Evolutionary conservation across 805 yeast species (phyloP).

Genomic region (Pichia gijzeniarum): DNA sequence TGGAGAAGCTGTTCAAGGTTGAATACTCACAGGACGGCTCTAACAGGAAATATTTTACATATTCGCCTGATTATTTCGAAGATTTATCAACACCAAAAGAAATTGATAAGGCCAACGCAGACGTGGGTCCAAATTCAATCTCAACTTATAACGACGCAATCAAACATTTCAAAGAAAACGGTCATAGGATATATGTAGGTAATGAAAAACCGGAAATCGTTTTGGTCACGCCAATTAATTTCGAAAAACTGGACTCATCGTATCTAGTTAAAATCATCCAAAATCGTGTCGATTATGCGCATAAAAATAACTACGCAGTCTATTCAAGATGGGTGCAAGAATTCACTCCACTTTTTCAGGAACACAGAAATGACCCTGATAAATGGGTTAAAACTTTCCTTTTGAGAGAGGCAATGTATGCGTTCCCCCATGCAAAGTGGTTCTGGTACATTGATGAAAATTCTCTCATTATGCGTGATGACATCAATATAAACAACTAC

Average conservation of each 20-base stretch:
- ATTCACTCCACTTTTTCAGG: slow-evolving; percentile 55
- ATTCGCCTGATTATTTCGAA: slow-evolving; percentile 35
- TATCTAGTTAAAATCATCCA: slow-evolving; percentile 67
- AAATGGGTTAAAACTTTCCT: slow-evolving; percentile 61
- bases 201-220: slow-evolving; percentile 56
- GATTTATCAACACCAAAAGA: slow-evolving; percentile 18
- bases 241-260: slow-evolving; percentile 52
- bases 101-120: slow-evolving; percentile 13
- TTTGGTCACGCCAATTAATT: slow-evolving; percentile 74
- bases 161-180: slow-evolving; percentile 55
- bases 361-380: slow-evolving; percentile 35
- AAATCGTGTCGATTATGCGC: slow-evolving; percentile 85
- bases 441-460: slow-evolving; percentile 84
- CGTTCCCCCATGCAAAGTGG: slow-evolving; percentile 87
- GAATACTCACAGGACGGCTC: slow-evolving; percentile 37
- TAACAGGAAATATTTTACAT: slow-evolving; percentile 33
- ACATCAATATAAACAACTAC: slow-evolving; percentile 52
- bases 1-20: slow-evolving; percentile 44
- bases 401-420: slow-evolving; percentile 84
- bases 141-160: slow-evolving; percentile 43
- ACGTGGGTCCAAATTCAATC: slow-evolving; percentile 31
- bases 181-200: slow-evolving; percentile 45
- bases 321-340: slow-evolving; percentile 85
- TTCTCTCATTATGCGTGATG: slow-evolving; percentile 67
- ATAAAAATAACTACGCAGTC: slow-evolving; percentile 70